Evolutionary conservation across 257 asterid species (phyloP), one percentile per base, ranked within the genome.

Genomic region (Petunia axillaris): DNA sequence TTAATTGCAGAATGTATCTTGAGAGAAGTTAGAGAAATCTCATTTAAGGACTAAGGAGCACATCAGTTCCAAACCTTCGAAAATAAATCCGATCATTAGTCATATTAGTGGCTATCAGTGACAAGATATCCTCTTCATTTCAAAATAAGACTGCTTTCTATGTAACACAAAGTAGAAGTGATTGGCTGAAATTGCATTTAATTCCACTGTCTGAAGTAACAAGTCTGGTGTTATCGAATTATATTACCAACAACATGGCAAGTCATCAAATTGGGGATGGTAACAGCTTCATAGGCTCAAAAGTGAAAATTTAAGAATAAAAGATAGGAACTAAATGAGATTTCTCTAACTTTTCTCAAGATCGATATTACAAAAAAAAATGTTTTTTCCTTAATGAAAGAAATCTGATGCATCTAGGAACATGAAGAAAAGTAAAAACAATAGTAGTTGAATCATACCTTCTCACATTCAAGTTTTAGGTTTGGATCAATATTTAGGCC

Each of bases 381-480:
- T 25, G 35, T 8, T 46, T 71, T 46, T 70, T 46, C 77, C 43
- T 46, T 48, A 46, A 70, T 48, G 76, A 70, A 70, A 2, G 76
- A 70, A 70, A 70, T 70, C 25, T 70, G 25, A 71, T 10, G 59
- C 77, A 48, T 48, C n/a, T 40, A 71, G 8, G 35, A 48, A 25
- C 59, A 35, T 71, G 25, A 48, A 16, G 70, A 4, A 40, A 36
- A 35, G 60, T 46, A 41, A 68, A 44, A 76, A 75, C 74, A 52
- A 36, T 8, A 41, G 57, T 16, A 65, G 14, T 48, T 48, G 36
- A 79, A 25, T 2, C 73, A 53, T 87, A 93, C 98, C 93, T 89
- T 80, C 83, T 92, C 92, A 84, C 97, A 92, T 73, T 93, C 97
- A 76, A 89, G 82, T 90, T 91, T 92, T 48, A 92, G 81, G 86